Conservation (phyloP, 2,329 filamentous ascomycete species). For the Fusarium neocosmosporiellum region DNA sequence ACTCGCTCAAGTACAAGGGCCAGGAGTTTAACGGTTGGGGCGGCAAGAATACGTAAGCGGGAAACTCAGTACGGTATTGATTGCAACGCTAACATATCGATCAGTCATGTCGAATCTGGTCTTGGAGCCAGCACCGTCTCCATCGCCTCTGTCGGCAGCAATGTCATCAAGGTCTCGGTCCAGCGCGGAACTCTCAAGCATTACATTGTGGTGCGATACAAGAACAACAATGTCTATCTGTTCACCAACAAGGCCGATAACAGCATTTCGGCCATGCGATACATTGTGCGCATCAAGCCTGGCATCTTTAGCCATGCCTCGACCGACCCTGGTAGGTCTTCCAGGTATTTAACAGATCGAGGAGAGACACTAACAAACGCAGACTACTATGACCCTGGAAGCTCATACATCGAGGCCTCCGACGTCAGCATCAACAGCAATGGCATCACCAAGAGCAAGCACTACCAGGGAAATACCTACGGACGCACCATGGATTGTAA, state of each 20-base stretch:
- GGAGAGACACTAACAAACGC: background rate
- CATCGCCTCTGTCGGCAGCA: slow-evolving; percentile 40
- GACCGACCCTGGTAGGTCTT: slow-evolving; percentile 30
- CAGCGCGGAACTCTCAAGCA: slow-evolving; percentile 49
- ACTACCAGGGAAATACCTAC: slow-evolving; percentile 53
- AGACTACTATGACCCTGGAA: slow-evolving; percentile 49
- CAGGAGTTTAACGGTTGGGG: slow-evolving; percentile 47
- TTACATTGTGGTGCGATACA: slow-evolving; percentile 50
- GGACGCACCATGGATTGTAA: slow-evolving; percentile 50
- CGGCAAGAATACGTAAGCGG: slow-evolving; percentile 42
- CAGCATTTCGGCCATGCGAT: slow-evolving; percentile 52
- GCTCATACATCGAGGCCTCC: slow-evolving; percentile 48
- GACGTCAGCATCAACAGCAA: slow-evolving; percentile 44
- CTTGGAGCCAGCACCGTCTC: slow-evolving; percentile 47
- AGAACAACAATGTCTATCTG: slow-evolving; percentile 54
- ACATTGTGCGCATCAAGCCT: slow-evolving; percentile 50
- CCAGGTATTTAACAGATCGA: background rate
- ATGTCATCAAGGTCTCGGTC: slow-evolving; percentile 51
- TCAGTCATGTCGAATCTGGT: slow-evolving; percentile 46
- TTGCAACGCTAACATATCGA: background rate
- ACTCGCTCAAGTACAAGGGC: slow-evolving; percentile 48
- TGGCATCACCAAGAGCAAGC: slow-evolving; percentile 53
- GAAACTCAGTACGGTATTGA: background rate
- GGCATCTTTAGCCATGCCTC: slow-evolving; percentile 45
- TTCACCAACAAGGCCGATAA: slow-evolving; percentile 56